phyloP scores from a whole-genome alignment of 192 early-diverging fungal species.

The Coemansia sp. region DNA sequence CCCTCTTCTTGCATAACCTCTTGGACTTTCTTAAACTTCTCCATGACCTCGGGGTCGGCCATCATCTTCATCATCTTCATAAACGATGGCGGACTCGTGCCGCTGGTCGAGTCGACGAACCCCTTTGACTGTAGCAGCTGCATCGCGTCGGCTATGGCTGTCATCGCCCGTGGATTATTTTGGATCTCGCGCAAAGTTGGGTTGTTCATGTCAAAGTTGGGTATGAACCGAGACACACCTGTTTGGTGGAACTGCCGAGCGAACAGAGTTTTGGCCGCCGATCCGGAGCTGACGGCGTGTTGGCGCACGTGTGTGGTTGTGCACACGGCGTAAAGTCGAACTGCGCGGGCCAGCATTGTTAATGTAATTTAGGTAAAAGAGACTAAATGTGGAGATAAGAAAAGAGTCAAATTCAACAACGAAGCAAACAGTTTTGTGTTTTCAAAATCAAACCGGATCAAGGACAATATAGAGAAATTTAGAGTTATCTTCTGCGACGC shows the following conservation, averaged over 20 bases:
- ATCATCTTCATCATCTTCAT: conserved; percentile 43
- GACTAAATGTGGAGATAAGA: too few relatives aligned
- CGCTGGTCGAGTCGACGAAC: conserved; percentile 7
- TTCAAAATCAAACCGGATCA: conserved; percentile 1
- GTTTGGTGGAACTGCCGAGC: conserved; percentile 15
- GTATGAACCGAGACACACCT: background rate
- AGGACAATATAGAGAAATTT: background rate
- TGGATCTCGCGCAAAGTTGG: conserved; percentile 20
- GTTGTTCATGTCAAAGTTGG: conserved; percentile 18
- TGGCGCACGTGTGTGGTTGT: background rate
- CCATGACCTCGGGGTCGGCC: conserved; percentile 27
- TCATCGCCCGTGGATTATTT: conserved; percentile 25
- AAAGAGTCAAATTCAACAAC: too few relatives aligned
- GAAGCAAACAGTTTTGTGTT: background rate
- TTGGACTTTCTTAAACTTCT: conserved; percentile 17
- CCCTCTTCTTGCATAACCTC: conserved; percentile 34
- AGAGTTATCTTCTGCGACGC: conserved; percentile 35
- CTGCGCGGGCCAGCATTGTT: background rate
- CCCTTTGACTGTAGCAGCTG: conserved; percentile 29
- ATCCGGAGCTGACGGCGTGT: background rate
- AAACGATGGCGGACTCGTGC: conserved; percentile 26
- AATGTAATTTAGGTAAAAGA: background rate
- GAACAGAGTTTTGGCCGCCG: background rate
- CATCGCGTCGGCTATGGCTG: conserved; percentile 16
- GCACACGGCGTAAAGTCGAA: background rate